Conservation (phyloP, 306 rosid genomes). For the Mucuna pruriens region DNA sequence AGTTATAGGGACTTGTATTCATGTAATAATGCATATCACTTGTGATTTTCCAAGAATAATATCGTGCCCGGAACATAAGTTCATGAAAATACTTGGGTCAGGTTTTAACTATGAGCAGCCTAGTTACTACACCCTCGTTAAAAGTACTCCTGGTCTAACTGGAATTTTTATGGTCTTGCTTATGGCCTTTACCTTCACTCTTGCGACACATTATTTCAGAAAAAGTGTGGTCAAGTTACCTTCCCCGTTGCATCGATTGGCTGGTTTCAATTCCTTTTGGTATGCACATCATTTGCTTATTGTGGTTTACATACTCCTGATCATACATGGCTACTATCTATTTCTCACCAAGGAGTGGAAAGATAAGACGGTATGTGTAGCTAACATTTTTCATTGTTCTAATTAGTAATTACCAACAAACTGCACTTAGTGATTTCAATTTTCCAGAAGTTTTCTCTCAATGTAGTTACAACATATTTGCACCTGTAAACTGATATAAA, state of each 20-base stretch:
- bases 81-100: conserved; percentile 56
- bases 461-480: background rate
- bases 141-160: conserved; percentile 57
- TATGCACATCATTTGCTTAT: conserved; percentile 89
- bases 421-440: conserved; percentile 21
- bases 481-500: background rate
- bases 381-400: background rate
- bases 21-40: conserved; percentile 55
- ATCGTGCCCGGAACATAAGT: conserved; percentile 48
- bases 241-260: conserved; percentile 59
- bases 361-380: conserved; percentile 66
- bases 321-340: conserved; percentile 74
- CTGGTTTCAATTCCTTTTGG: conserved; percentile 95
- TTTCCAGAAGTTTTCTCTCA: conserved; percentile 1
- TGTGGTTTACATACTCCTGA: conserved; percentile 64
- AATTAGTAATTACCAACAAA: background rate
- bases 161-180: conserved; percentile 70
- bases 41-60: conserved; percentile 83
- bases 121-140: conserved; percentile 46
- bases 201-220: conserved; percentile 79
- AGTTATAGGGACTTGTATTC: conserved; percentile 59
- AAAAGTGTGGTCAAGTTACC: conserved; percentile 63
- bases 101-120: conserved; percentile 62
- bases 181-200: conserved; percentile 73
- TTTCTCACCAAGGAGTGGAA: conserved; percentile 64